Percentiles rank a stretch among this genome's conserved stretches.
Conservation (phyloP, 306 rosid species). For the Leucaena leucocephala region DNA sequence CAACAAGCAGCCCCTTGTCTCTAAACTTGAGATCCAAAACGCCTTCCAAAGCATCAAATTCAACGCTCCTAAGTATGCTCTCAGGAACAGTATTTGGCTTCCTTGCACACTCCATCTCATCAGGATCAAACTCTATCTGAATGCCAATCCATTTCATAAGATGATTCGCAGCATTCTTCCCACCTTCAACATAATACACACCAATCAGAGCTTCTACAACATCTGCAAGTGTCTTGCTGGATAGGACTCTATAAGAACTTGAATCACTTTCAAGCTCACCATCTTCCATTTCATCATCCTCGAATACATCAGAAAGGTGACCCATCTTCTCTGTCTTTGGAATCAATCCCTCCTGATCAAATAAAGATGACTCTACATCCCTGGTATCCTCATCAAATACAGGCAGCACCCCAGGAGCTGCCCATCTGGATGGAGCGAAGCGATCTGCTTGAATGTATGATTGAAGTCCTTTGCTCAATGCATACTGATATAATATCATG, state of each 20-base stretch:
- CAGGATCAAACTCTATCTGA: conserved; percentile 81
- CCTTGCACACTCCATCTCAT: conserved; percentile 58
- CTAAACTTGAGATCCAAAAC: conserved; percentile 68
- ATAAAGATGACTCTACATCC: conserved; percentile 84
- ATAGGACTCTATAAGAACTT: conserved; percentile 90
- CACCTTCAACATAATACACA: conserved; percentile 92
- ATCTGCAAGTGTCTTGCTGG: conserved; percentile 99
- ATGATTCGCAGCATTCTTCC: conserved; percentile 87
- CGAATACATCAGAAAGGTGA: conserved; percentile 45
- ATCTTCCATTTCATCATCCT: conserved; percentile 83
- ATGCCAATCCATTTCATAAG: conserved; percentile 98
- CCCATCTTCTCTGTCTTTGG: conserved; percentile 47
- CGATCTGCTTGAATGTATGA: conserved; percentile 98
- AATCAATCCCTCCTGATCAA: conserved; percentile 61
- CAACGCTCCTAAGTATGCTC: conserved; percentile 69
- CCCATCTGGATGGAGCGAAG: conserved; percentile 98
- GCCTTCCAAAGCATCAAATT: conserved; percentile 80
- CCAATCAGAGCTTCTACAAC: conserved; percentile 98
- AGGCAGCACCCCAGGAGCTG: conserved; percentile 98
- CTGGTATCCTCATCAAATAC: conserved; percentile 89
- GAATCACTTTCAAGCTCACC: conserved; percentile 94
- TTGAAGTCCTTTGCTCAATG: conserved; percentile 83
- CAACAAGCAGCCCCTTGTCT: conserved; percentile 82
- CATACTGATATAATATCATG: conserved; percentile 89
- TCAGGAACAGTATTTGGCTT: conserved; percentile 72